Conservation (phyloP, 2,329 filamentous ascomycete genomes). For the Thelonectria olida region DNA sequence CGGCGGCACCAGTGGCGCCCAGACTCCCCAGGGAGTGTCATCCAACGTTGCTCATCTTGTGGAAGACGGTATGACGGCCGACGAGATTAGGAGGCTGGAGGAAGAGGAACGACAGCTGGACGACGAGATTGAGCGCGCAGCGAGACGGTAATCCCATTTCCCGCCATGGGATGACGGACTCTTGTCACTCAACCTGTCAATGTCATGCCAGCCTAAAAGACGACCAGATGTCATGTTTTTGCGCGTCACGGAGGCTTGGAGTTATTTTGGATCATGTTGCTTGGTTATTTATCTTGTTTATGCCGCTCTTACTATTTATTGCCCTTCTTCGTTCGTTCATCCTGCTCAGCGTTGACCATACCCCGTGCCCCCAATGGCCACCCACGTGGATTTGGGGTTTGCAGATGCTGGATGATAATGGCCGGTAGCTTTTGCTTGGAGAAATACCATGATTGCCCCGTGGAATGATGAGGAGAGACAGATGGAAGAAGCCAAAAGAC, state of each 20-base stretch:
- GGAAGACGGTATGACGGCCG: constrained; percentile 69
- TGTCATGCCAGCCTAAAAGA: constrained; percentile 12
- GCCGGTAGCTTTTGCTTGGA: constrained; percentile 21
- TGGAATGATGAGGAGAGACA: constrained; percentile 12
- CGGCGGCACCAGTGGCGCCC: constrained; percentile 27
- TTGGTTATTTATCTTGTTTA: constrained; percentile 20
- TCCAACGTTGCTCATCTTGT: constrained; percentile 61
- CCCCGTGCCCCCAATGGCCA: constrained; percentile 1
- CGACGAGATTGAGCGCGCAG: constrained; percentile 62
- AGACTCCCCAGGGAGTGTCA: constrained; percentile 44
- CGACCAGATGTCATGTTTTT: constrained; percentile 18
- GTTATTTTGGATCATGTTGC: constrained; percentile 30
- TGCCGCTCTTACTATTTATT: constrained; percentile 3
- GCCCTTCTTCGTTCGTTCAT: constrained; percentile 28
- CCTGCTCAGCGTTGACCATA: constrained; percentile 19
- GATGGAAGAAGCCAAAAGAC: constrained; percentile 3
- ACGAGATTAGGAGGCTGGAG: constrained; percentile 63
- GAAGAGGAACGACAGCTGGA: constrained; percentile 68
- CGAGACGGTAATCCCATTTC: constrained; percentile 34
- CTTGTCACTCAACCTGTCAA: neutral
- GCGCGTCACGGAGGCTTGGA: constrained; percentile 33
- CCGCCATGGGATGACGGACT: constrained; percentile 5
- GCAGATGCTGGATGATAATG: constrained; percentile 1
- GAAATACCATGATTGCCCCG: constrained; percentile 31
- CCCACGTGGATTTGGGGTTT: constrained; percentile 2